Base-by-base conservation (phyloP, 176 grass and related monocot species). In the Urochloa ruziziensis region DNA sequence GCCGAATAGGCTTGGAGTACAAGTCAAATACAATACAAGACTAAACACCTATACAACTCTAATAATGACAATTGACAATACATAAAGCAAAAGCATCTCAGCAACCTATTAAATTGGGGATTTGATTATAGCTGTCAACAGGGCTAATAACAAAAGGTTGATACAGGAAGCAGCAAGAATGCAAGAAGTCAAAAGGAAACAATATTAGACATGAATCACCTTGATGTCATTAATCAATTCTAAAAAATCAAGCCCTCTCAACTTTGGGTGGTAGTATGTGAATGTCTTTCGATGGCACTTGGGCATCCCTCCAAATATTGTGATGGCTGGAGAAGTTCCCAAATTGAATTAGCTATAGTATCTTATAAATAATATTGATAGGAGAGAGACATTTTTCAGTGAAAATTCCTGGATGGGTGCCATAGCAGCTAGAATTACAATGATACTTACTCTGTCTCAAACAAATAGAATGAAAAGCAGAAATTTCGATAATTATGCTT, bases 251-350 rank as follows among this genome's bases (percentile, higher is more conserved):
- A 98, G 96, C 49, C 93, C 93, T 85, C 82, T 98, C 6, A 89
- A 83, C 60, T 95, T 91, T 44, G 93, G 80, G 72, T 96, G 91
- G 44, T 98, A 94, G 64, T 98, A 98, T 25, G 82, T 90, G 43
- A 89, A 96, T 81, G 89, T 90, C 51, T 85, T 93, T 44, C 96
- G 96, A n/a, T 71, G 93, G 85, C 35, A 98, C 91, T 61, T 76
- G 76, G 61, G 96, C 93, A 92, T 98, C 93, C 89, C 93, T 94
- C 91, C 93, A 94, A 73, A 96, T 96, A 75, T 96, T 98, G 79
- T 96, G 96, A 81, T 98, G 96, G 83, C 93, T 98, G 90, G 28
- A 87, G 80, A 88, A 80, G 33, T 67, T 18, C 18, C 11, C 6
- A 82, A 24, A 77, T 60, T 82, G 10, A 87, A 49, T 79, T 46